These are phyloP conservation scores for Clitopilus passeckerianus DNA, from an alignment of 768 basidiomycete genomes.

Conservation along the genomic window DNA sequence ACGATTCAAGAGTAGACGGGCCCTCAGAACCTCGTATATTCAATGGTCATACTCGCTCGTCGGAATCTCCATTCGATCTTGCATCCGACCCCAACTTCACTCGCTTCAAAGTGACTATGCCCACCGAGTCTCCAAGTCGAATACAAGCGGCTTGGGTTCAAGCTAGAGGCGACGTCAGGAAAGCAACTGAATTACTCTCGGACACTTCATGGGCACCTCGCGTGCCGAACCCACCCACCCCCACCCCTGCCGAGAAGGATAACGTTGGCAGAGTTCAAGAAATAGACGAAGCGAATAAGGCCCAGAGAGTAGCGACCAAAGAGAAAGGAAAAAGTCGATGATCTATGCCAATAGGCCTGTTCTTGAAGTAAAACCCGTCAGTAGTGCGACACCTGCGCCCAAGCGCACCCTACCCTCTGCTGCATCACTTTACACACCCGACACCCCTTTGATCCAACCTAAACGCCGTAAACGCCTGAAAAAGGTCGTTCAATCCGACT, in stretches of 20 bases:
- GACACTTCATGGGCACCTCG: constrained; percentile 52
- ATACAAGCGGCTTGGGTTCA: constrained; percentile 67
- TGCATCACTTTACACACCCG: constrained; percentile 22
- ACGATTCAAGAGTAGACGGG: constrained; percentile 22
- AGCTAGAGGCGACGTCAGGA: constrained; percentile 54
- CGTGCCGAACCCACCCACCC: constrained; percentile 16
- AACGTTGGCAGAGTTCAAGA: constrained; percentile 62
- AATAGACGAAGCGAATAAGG: constrained; percentile 68
- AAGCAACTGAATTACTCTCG: constrained; percentile 52
- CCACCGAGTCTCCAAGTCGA: constrained; percentile 35
- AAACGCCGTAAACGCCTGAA: constrained; percentile 49
- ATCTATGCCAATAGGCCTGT: constrained; percentile 69
- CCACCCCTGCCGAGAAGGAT: constrained; percentile 22
- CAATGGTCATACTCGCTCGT: constrained; percentile 38
- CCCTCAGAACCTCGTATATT: constrained; percentile 51
- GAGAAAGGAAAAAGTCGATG: constrained; percentile 81
- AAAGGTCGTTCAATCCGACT: constrained; percentile 66
- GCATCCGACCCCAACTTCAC: constrained; percentile 38
- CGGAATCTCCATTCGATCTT: constrained; percentile 23
- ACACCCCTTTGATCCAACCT: constrained; percentile 33
- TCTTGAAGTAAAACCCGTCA: constrained; percentile 36
- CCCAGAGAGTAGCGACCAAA: constrained; percentile 56
- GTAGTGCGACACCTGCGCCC: constrained; percentile 33
- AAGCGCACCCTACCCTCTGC: constrained; percentile 32
- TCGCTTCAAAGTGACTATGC: constrained; percentile 61